Conservation (phyloP, 306 rosid genomes). For the Calophaca sinica region DNA sequence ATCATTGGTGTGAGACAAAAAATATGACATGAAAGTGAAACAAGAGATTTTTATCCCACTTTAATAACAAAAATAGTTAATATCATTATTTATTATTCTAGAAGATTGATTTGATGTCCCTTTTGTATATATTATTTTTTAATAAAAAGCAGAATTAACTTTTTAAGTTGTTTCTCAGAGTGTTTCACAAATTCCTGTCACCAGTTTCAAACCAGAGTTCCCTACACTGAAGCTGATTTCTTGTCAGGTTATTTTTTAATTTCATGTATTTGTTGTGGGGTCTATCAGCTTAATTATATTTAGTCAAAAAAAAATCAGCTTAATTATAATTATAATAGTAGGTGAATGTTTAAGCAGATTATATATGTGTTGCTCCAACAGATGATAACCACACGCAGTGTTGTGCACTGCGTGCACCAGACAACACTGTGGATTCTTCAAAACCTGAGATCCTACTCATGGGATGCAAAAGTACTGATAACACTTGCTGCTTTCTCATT, state of each 20-base stretch:
- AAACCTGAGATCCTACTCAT: constrained; percentile 49
- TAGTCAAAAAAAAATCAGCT: no score
- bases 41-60: no score
- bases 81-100: no score
- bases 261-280: no score
- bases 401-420: constrained; percentile 40
- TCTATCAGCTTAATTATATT: no score
- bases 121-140: neutral
- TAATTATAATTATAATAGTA: neutral
- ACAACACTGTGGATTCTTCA: constrained; percentile 51
- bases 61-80: no score
- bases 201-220: constrained; percentile 44
- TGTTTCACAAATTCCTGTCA: neutral
- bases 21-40: no score
- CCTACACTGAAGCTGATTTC: constrained; percentile 48
- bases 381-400: constrained; percentile 47
- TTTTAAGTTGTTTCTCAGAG: constrained; percentile 34
- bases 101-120: no score
- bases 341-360: neutral
- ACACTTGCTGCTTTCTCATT: constrained; percentile 45
- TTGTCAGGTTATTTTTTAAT: constrained; percentile 42
- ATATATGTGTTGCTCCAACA: no score
- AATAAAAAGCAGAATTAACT: neutral
- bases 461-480: constrained; percentile 73
- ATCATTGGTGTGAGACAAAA: no score